phyloP scores from a whole-genome alignment of 768 basidiomycete genomes.

The Pleurotus eryngii region DNA sequence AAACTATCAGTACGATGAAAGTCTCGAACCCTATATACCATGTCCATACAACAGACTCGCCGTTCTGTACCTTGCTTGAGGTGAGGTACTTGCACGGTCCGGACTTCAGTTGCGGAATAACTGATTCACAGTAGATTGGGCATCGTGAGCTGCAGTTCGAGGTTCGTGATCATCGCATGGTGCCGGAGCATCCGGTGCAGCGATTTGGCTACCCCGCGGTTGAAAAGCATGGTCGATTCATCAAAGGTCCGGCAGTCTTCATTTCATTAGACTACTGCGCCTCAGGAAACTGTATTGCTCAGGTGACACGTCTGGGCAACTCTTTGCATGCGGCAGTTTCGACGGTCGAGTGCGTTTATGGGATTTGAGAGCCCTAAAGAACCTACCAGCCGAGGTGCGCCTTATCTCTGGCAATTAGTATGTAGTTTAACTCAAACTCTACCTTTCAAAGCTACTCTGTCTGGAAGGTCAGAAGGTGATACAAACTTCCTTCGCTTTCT shows the following conservation, averaged over 20 bases:
- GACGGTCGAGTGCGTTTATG: conserved; percentile 42
- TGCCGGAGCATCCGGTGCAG: conserved; percentile 30
- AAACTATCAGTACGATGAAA: conserved; percentile 36
- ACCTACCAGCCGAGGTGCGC: conserved; percentile 20
- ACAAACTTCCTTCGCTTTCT: conserved; percentile 32
- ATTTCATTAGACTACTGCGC: too few relatives aligned
- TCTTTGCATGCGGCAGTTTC: conserved; percentile 42
- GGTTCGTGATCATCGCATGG: conserved; percentile 42
- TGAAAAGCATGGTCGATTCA: conserved; percentile 38
- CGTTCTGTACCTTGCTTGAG: conserved; percentile 42
- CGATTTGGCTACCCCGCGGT: conserved; percentile 40
- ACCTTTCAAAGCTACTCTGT: conserved; percentile 26
- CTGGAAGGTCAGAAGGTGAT: conserved; percentile 33
- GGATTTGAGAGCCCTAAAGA: conserved; percentile 41
- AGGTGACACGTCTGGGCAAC: conserved; percentile 20
- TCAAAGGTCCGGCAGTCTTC: conserved; percentile 32
- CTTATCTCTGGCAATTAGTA: background rate
- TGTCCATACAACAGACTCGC: conserved; percentile 32
- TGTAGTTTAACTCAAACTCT: background rate
- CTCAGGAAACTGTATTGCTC: background rate
- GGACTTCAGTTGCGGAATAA: background rate
- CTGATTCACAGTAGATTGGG: conserved; percentile 30
- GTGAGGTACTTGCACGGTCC: conserved; percentile 17
- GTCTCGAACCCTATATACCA: conserved; percentile 43
- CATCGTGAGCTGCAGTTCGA: conserved; percentile 53